phyloP scores from a whole-genome alignment of 106 monocot genomes.

The Hemerocallis citrina region DNA sequence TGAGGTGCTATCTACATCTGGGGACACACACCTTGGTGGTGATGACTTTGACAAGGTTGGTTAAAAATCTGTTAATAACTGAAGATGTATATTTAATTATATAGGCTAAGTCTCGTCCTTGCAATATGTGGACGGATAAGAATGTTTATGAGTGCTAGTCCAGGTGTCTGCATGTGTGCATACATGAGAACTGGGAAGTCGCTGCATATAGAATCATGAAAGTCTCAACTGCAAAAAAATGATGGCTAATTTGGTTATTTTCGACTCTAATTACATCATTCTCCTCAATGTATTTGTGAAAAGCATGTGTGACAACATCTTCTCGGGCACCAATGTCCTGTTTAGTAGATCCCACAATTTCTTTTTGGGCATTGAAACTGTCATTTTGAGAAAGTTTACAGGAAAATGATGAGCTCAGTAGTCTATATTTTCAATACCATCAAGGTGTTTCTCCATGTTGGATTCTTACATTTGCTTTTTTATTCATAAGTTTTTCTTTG shows the following conservation, averaged over 20 bases:
- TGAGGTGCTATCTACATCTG: slow-evolving; percentile 53
- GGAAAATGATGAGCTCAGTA: too few relatives aligned
- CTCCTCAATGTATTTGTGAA: not conserved
- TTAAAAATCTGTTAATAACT: not conserved
- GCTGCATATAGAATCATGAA: not conserved
- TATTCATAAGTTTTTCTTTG: not conserved
- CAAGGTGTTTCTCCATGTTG: not conserved
- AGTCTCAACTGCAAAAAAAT: not conserved
- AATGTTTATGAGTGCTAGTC: not conserved
- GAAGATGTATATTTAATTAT: not conserved
- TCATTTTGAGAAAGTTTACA: not conserved
- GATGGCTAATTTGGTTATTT: not conserved
- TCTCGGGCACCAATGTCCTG: not conserved
- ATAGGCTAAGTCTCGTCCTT: not conserved
- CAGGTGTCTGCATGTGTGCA: not conserved
- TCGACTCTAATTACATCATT: not conserved
- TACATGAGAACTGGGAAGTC: too few relatives aligned
- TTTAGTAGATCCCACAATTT: not conserved
- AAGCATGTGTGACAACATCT: not conserved
- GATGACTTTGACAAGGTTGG: slow-evolving; percentile 58
- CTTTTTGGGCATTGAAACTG: not conserved
- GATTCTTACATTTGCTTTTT: not conserved
- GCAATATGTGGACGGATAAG: not conserved
- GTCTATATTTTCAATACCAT: not conserved
- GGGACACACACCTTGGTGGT: slow-evolving; percentile 52